These are phyloP conservation scores for Kondoa subrosea DNA, from an alignment of 768 basidiomycete genomes.

Conservation along the genomic window DNA sequence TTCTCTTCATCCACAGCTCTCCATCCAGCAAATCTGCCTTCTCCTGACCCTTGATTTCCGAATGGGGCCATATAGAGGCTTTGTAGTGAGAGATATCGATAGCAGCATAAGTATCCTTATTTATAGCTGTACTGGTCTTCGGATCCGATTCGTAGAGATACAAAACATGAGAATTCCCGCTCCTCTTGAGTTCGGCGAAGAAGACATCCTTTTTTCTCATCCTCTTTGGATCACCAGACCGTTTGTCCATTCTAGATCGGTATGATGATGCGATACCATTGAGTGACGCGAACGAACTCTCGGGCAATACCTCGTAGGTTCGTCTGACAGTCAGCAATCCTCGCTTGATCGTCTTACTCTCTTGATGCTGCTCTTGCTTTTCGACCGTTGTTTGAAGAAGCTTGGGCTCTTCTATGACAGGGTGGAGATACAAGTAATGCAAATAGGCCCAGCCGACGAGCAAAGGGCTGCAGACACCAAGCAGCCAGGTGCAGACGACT, in stretches of 20 bases:
- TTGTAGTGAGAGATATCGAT: slow-evolving; percentile 62
- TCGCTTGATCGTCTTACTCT: slow-evolving; percentile 9
- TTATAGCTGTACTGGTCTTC: slow-evolving; percentile 25
- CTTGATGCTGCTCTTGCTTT: not conserved
- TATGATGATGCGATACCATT: slow-evolving; percentile 27
- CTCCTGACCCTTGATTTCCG: too few species aligned
- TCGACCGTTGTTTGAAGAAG: too few species aligned
- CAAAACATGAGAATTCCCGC: slow-evolving; percentile 39
- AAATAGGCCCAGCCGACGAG: too few species aligned
- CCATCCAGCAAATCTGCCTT: slow-evolving; percentile 45
- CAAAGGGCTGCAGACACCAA: too few species aligned
- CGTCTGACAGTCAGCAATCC: slow-evolving; percentile 58
- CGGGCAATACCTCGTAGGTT: slow-evolving; percentile 23
- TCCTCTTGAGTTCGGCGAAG: slow-evolving; percentile 81
- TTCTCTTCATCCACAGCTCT: slow-evolving; percentile 77
- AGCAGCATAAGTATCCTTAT: slow-evolving; percentile 76
- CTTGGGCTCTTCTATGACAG: too few species aligned
- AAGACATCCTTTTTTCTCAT: slow-evolving; percentile 80
- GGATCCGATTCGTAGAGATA: slow-evolving; percentile 87
- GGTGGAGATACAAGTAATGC: too few species aligned
- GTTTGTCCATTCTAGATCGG: slow-evolving; percentile 26
- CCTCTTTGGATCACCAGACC: slow-evolving; percentile 54
- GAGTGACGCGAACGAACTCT: slow-evolving; percentile 22
- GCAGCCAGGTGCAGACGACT: too few species aligned
- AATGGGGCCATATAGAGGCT: slow-evolving; percentile 46